Base-by-base conservation (phyloP, 148 eudicot species). In the Vaccinium myrtillus region DNA sequence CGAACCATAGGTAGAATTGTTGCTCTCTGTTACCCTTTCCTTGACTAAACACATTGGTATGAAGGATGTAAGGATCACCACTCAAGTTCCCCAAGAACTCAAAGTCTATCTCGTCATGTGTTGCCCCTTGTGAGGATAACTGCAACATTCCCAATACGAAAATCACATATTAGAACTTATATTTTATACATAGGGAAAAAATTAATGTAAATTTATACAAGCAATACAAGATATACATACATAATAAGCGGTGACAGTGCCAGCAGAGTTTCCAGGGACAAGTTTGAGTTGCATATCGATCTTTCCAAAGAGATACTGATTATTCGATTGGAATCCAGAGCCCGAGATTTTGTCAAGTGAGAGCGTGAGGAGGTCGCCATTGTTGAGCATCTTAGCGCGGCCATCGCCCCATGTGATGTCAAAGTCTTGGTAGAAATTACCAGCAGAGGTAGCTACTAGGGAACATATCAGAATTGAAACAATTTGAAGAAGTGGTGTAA, bases 391-490 rank as follows among this genome's bases (percentile, higher is more conserved):
- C 69, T 86, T 83, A 14, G 51, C 88, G 0, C 90, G 90, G n/a
- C 90, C 88, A 77, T 88, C 90, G 21, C 90, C 88, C 90, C 90
- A 88, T 7, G 88, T 84, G 7, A 88, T 70, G 36, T 88, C 90
- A 14, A 88, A 18, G 32, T 86, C 86, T 56, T 81, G 75, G 73
- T 67, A 25, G 73, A 67, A 80, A 14, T 88, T 88, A 39, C 46
- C 70, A 21, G 63, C 87, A 50, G 49, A 61, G 21, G 85, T 70
- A 21, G 19, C 67, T 15, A 63, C 36, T 6, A 19, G 49, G n/a
- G 43, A 81, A 46, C 59, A 50, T 21, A 59, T 63, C 61, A 86
- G 9, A 50, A 56, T 19, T 15, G 67, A 79, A 16, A 32, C 19
- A 59, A 78, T 16, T 14, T 55, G 18, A 7, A 79, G 23, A 58